phyloP scores from a whole-genome alignment of 148 eudicot genomes.

The Hydrangea macrophylla region DNA sequence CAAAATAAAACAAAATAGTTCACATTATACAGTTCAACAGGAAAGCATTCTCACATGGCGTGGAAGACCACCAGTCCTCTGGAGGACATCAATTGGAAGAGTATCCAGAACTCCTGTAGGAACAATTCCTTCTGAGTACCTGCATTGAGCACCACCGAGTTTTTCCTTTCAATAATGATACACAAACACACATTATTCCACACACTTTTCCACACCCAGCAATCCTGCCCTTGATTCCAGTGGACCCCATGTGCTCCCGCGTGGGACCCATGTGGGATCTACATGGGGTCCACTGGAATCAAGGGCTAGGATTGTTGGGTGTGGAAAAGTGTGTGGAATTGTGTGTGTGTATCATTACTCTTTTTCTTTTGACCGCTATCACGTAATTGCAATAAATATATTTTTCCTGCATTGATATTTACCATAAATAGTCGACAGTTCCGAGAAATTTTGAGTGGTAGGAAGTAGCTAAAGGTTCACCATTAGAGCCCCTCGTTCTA shows the following conservation, averaged over 20 bases:
- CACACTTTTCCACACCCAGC: too few species aligned
- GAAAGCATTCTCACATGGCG: conserved; percentile 24
- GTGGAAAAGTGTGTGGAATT: too few species aligned
- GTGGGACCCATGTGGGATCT: too few species aligned
- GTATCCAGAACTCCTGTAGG: conserved; percentile 46
- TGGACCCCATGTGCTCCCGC: too few species aligned
- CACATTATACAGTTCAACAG: background rate
- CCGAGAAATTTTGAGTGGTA: conserved; percentile 40
- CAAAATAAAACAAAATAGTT: too few species aligned
- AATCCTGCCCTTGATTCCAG: too few species aligned
- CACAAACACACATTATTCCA: background rate
- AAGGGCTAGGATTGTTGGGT: too few species aligned
- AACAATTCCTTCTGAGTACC: conserved; percentile 42
- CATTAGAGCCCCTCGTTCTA: conserved; percentile 29
- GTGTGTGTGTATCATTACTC: too few species aligned
- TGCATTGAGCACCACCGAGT: conserved; percentile 14
- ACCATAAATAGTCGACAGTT: conserved; percentile 60
- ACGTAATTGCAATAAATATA: background rate
- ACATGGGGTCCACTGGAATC: background rate
- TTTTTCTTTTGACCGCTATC: too few species aligned
- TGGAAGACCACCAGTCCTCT: conserved; percentile 43
- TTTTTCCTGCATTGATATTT: conserved; percentile 10
- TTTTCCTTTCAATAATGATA: background rate
- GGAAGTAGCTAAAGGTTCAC: conserved; percentile 56
- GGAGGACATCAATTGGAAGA: conserved; percentile 28